Evolutionary conservation across 108 stramenopile species (phyloP), one percentile per base, ranked within the genome.

Genomic region (Epipyxis sp.): DNA sequence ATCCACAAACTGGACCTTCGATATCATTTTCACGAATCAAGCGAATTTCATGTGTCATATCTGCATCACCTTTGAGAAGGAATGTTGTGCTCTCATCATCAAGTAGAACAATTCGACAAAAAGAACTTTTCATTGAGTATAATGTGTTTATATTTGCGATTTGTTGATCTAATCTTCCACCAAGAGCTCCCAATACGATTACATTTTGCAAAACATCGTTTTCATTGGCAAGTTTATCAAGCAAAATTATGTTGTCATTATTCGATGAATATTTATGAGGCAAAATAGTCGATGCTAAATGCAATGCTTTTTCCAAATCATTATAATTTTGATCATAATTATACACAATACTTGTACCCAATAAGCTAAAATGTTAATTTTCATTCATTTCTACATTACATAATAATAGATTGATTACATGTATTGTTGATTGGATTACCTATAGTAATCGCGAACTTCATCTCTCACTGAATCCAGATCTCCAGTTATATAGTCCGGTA

Each of bases 161-260:
- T 25, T 74, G 41, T 74, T 74, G 71, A 39, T 74, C 71, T 27
- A 74, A 54, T 37, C 71, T 27, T 3, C 71, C 71, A 13, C 71
- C 71, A 25, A 74, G 43, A 32, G 71, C 46, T 27, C 71, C 71
- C 6, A 74, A 10, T 30, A 74, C 34, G 42, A 74, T 3, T 10
- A 74, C 32, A 20, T 37, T 25, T 41, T 41, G 40, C 65, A 37
- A 16, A 57, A 57, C 25, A 25, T 25, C 20, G 20, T 20, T 25
- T 57, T 16, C 20, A 16, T 57, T 25, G 54, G 54, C 54, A n/a
- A n/a, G n/a, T n/a, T n/a, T n/a, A n/a, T n/a, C n/a, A n/a, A n/a
- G n/a, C n/a, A n/a, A n/a, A n/a, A n/a, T n/a, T n/a, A n/a, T n/a
- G n/a, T n/a, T n/a, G n/a, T n/a, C n/a, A n/a, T n/a, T n/a, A n/a